These are phyloP conservation scores for Fusarium sp. DNA, from an alignment of 2,329 filamentous ascomycete genomes.

Conservation along the genomic window DNA sequence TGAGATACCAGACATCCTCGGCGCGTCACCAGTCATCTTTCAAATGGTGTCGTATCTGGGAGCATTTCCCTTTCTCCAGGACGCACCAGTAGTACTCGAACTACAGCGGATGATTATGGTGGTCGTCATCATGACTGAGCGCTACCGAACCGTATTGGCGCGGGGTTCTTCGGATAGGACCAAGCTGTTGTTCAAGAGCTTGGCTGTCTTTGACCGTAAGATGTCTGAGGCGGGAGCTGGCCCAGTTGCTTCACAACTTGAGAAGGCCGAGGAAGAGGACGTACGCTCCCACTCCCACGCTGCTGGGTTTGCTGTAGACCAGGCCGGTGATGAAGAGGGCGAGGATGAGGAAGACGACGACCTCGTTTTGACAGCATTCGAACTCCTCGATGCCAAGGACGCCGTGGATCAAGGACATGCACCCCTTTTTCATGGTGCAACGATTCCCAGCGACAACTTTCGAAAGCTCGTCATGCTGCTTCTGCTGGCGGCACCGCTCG, in stretches of 20 bases:
- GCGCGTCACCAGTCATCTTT: conserved; percentile 73
- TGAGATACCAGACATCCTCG: conserved; percentile 75
- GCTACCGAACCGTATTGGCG: conserved; percentile 70
- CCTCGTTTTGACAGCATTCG: conserved; percentile 73
- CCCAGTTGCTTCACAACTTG: neutral
- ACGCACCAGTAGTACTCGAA: conserved; percentile 75
- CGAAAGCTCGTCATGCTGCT: conserved; percentile 75
- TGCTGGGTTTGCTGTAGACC: conserved; percentile 58
- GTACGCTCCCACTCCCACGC: conserved; percentile 27
- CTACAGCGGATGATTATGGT: conserved; percentile 77
- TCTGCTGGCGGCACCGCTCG: conserved; percentile 71
- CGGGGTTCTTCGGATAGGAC: conserved; percentile 65
- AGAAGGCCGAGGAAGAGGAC: conserved; percentile 18
- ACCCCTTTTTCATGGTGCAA: conserved; percentile 66
- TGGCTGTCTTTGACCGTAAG: conserved; percentile 75
- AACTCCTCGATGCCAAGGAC: conserved; percentile 71
- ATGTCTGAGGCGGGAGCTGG: conserved; percentile 47
- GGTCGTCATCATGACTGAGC: conserved; percentile 75
- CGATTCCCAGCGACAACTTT: conserved; percentile 78
- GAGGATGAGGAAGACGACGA: conserved; percentile 65
- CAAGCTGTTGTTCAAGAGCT: conserved; percentile 73
- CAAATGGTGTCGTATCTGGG: conserved; percentile 76
- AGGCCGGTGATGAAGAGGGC: conserved; percentile 56
- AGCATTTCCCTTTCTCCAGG: conserved; percentile 76
- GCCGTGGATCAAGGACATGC: conserved; percentile 64